Base-by-base conservation (phyloP, 768 basidiomycete genomes). In the Pleurotus citrinopileatus region DNA sequence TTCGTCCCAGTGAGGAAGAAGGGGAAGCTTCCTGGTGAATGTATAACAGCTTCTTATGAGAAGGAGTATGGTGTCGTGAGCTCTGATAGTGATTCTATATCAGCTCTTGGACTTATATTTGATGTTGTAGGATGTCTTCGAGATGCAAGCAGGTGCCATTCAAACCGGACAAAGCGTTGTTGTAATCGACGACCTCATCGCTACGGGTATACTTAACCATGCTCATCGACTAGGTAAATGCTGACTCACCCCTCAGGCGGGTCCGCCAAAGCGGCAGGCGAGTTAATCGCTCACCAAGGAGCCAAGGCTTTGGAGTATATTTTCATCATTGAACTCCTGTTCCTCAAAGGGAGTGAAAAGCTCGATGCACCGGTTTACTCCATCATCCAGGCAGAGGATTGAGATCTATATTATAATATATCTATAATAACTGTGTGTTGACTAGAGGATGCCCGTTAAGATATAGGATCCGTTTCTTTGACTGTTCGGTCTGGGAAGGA, bases 1-100 rank as follows among this genome's bases (percentile, higher is more conserved):
- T 99, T 99, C 60, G 94, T 97, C 2, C 95, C 97, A 2, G 94
- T 98, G 28, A 80, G 97, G 56, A 99, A 99, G 73, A 74, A 75
- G 57, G 95, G 94, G 3, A 99, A 98, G 69, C 78, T 99, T n/a
- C 97, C 97, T 4, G 97, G 97, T 42, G 64, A 83, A 60, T 89
- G 87, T 66, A 78, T 86, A 42, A 75, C 77, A 27, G 87, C 83
- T 2, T 78, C 77, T 19, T 99, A 94, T 61, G 83, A 86, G 69
- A 97, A 97, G 76, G 97, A 99, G 67, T 97, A 98, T 60, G 95
- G 94, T 42, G 63, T 70, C n/a, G 92, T 93, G 60, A 65, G 85
- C 71, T 13, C 19, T 34, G 32, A 34, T 45, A 3, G 32, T 17
- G 42, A 34, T 55, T 48, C 5, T 47, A 26, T 20, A 38, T 13